phyloP scores from a whole-genome alignment of 78 protist species.

The Dictyostelium citrinum region DNA sequence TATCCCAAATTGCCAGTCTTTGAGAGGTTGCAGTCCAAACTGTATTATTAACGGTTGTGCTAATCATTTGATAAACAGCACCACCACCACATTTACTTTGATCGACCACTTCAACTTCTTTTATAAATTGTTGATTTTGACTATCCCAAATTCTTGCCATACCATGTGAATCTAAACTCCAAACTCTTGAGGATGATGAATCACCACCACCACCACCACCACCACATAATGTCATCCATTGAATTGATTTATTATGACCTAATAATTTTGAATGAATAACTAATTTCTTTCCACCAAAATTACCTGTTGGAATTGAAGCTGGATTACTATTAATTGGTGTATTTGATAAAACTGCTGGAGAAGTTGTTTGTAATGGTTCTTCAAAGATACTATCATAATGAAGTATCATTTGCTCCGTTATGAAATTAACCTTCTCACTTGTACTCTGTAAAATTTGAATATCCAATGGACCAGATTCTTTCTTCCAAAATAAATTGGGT shows the following conservation, averaged over 20 bases:
- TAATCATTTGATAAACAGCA: constrained; percentile 46
- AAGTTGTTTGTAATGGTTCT: neutral
- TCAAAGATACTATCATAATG: constrained; percentile 26
- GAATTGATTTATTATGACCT: constrained; percentile 64
- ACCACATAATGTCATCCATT: constrained; percentile 35
- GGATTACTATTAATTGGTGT: neutral
- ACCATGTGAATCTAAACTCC: constrained; percentile 31
- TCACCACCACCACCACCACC: neutral
- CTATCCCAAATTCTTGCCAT: constrained; percentile 38
- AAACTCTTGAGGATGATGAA: neutral
- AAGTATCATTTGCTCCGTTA: constrained; percentile 24
- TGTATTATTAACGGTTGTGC: constrained; percentile 8
- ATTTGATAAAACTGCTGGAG: neutral
- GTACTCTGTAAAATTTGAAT: constrained; percentile 33
- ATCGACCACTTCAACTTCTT: neutral
- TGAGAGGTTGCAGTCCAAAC: constrained; percentile 37
- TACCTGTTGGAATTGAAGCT: neutral
- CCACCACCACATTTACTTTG: constrained; percentile 2
- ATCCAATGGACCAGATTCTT: constrained; percentile 35
- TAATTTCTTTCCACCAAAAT: neutral
- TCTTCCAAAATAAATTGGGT: constrained; percentile 67
- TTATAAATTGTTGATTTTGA: constrained; percentile 7
- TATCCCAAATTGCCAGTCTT: constrained; percentile 10
- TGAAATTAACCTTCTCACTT: constrained; percentile 41
- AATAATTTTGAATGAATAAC: constrained; percentile 4